A percentile compares a stretch with the other conserved stretches of the same genome.
Conservation (phyloP, 1,284 basidiomycete genomes). For the Ustilago tritici region DNA sequence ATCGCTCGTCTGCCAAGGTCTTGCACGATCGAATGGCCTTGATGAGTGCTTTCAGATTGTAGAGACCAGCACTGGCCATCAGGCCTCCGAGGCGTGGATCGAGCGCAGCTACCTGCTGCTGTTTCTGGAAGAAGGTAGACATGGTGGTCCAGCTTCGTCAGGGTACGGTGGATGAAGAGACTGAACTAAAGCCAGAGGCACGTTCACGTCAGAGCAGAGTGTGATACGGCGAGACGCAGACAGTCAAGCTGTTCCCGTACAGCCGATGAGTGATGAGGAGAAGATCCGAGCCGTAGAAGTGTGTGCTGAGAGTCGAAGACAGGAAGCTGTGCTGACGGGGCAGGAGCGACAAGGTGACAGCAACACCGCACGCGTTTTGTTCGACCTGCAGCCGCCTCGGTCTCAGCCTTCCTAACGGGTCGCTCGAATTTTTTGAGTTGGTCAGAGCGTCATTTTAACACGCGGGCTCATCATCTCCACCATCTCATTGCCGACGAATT, state of each 20-base stretch:
- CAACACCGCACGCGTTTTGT: not conserved
- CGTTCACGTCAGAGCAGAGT: not conserved
- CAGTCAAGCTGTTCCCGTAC: not conserved
- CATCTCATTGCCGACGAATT: no score
- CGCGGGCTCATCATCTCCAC: not conserved
- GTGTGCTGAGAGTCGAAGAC: not conserved
- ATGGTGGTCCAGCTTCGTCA: slow-evolving; percentile 35
- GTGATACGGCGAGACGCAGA: not conserved
- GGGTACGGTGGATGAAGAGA: not conserved
- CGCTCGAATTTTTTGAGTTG: slow-evolving; percentile 22
- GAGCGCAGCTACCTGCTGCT: slow-evolving; percentile 69
- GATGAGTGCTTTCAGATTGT: slow-evolving; percentile 71
- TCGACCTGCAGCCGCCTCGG: not conserved
- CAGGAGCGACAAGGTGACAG: not conserved
- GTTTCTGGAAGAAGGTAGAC: slow-evolving; percentile 69
- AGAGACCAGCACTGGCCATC: slow-evolving; percentile 67
- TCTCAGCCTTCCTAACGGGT: not conserved
- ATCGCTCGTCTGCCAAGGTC: slow-evolving; percentile 98
- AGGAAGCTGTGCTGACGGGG: not conserved
- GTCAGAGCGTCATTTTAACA: slow-evolving; percentile 29
- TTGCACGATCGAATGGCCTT: slow-evolving; percentile 73
- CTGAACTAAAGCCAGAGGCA: not conserved
- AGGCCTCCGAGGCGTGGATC: slow-evolving; percentile 69
- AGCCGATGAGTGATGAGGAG: not conserved
- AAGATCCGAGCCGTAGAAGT: not conserved